These are phyloP conservation scores for Neospermospora avenae DNA, from an alignment of 2,329 filamentous ascomycete species.

Conservation along the genomic window DNA sequence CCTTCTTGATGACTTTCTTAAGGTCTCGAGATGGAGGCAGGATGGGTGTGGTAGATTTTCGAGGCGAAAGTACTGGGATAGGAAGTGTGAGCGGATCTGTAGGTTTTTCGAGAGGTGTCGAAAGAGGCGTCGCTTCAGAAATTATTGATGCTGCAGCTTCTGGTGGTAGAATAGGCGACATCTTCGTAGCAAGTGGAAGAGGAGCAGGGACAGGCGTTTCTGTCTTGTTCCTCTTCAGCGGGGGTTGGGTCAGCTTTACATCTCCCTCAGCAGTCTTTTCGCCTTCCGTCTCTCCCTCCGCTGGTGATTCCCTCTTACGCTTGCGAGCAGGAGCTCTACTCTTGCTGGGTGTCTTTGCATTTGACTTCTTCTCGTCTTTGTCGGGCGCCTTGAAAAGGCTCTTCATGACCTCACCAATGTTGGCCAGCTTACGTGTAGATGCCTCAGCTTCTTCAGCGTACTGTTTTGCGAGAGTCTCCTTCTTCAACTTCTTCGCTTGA, in stretches of 20 bases:
- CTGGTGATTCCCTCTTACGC: constrained; percentile 32
- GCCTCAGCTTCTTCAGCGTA: constrained; percentile 61
- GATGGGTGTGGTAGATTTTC: constrained; percentile 37
- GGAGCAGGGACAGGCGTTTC: constrained; percentile 54
- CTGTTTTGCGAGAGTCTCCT: constrained; percentile 62
- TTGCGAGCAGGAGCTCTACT: constrained; percentile 27
- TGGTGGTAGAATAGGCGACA: constrained; percentile 31
- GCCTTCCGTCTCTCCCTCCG: constrained; percentile 14
- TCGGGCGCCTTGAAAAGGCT: constrained; percentile 34
- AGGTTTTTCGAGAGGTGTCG: constrained; percentile 16
- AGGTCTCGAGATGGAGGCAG: constrained; percentile 30
- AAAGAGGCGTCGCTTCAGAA: constrained; percentile 18
- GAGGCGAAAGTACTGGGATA: constrained; percentile 24
- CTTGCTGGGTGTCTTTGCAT: constrained; percentile 11
- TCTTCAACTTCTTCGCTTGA: constrained; percentile 74
- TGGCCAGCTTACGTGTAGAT: constrained; percentile 51
- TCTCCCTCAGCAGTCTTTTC: constrained; percentile 25
- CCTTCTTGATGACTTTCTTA: constrained; percentile 28
- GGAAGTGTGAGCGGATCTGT: constrained; percentile 15
- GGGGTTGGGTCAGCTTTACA: constrained; percentile 35
- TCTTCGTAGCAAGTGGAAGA: constrained; percentile 33
- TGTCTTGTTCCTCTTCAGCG: constrained; percentile 51
- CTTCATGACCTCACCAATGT: constrained; percentile 46
- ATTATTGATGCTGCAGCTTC: constrained; percentile 24
- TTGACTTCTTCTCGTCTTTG: constrained; percentile 21